Percentiles rank a stretch among this genome's conserved stretches.
phyloP scores from a whole-genome alignment of 495 filamentous ascomycete species.

The Lasiosphaeris hirsuta region DNA sequence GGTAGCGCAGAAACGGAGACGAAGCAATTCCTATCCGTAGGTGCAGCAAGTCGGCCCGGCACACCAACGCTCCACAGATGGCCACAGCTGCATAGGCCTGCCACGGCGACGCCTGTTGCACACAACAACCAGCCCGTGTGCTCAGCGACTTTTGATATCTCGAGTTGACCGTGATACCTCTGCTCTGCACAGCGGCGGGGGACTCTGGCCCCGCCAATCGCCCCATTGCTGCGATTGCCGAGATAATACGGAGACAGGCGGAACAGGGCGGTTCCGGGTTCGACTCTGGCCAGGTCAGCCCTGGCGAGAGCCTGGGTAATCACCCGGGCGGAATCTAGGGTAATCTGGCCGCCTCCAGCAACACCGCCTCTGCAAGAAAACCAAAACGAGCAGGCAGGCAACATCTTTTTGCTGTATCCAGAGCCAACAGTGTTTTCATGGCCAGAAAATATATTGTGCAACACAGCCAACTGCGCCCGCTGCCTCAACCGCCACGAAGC shows the following conservation, averaged over 20 bases:
- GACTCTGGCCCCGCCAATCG: not conserved
- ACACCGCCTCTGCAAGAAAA: not conserved
- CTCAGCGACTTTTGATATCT: no score
- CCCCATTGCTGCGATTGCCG: slow-evolving; percentile 5
- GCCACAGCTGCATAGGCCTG: no score
- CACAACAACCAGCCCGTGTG: no score
- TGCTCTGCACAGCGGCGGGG: not conserved
- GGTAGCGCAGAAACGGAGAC: no score
- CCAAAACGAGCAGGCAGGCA: not conserved
- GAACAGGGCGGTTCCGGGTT: slow-evolving; percentile 1
- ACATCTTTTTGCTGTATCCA: not conserved
- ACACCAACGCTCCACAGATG: not conserved
- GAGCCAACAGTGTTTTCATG: slow-evolving; percentile 8
- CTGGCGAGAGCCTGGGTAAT: slow-evolving; percentile 5
- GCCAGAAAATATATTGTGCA: slow-evolving; percentile 2
- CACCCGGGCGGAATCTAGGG: slow-evolving; percentile 9
- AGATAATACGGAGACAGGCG: not conserved
- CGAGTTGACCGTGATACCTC: no score
- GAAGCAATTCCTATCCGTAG: no score
- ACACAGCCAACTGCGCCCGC: slow-evolving; percentile 1
- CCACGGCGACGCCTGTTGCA: no score
- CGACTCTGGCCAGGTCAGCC: slow-evolving; percentile 2
- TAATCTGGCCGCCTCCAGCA: slow-evolving; percentile 9
- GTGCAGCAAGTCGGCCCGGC: slow-evolving; percentile 1
- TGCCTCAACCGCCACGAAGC: not conserved